Base-by-base conservation (phyloP, 352 stramenopile genomes). In the Elongisporangium undulatum region DNA sequence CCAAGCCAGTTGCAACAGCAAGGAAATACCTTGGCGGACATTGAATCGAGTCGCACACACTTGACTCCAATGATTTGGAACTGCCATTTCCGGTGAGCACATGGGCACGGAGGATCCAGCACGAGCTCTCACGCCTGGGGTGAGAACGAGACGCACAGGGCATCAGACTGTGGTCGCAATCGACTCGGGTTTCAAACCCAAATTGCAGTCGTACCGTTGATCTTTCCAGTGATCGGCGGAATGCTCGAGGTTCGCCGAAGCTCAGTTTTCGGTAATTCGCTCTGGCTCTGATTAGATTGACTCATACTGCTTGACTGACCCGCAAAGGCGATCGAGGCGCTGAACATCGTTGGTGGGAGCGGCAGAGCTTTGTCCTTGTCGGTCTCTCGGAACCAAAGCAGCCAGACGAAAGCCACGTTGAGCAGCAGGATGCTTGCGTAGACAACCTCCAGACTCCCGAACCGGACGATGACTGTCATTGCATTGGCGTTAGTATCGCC, bases 11-110 rank as follows among this genome's bases (percentile, higher is more conserved):
- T 15, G 4, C 4, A 15, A 53, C 7, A 53, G 6, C 21, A 16
- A 45, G 10, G 13, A 17, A 45, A 3, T 56, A 82, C 84, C 84
- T 78, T 90, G 79, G 2, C 84, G 79, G n/a, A 94, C 82, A n/a
- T 92, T 86, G 51, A 91, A 94, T 4, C 80, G 76, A 17, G 78
- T 88, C 4, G 77, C 82, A 22, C 74, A 69, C 17, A 94, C 73
- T 23, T 89, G 77, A 4, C 78, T 70, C 84, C 84, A 94, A 59
- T 73, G 88, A 0, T 77, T 79, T 29, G 58, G 23, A 12, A 77
- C 63, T 1, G 61, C 60, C 19, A 71, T 62, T 3, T 68, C 61
- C 19, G 78, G 58, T 15, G 68, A 56, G 54, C 79, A 89, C 66
- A 79, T 71, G 50, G 70, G 76, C 20, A 90, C 64, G 1, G 83